Conservation (phyloP, 352 stramenopile genomes). For the Phytopythium ostracodes region DNA sequence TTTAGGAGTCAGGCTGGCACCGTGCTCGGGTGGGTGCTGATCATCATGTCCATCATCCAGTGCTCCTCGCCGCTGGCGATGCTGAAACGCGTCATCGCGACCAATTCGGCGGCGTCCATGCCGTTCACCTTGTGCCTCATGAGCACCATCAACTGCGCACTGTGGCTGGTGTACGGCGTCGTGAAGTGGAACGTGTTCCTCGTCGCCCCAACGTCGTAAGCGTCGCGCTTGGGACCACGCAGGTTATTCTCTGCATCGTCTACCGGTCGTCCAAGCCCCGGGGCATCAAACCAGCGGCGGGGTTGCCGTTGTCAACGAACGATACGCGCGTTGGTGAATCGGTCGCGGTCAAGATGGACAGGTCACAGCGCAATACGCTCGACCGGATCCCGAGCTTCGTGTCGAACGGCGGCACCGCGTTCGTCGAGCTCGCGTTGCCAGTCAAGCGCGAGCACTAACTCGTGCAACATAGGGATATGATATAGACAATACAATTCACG, state of each 20-base stretch:
- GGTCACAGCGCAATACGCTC: background rate
- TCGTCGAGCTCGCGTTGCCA: constrained; percentile 2
- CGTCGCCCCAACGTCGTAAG: constrained; percentile 18
- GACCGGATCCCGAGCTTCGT: constrained; percentile 4
- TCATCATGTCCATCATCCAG: constrained; percentile 42
- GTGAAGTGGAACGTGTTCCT: constrained; percentile 34
- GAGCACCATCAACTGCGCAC: constrained; percentile 16
- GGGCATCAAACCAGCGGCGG: background rate
- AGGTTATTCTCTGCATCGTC: constrained; percentile 22
- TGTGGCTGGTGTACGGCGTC: constrained; percentile 25
- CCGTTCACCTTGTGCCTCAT: constrained; percentile 26
- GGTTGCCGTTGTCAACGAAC: background rate
- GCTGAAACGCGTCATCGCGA: constrained; percentile 25
- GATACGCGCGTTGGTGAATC: background rate
- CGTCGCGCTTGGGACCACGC: constrained; percentile 15
- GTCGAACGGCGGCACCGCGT: background rate
- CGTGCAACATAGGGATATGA: background rate
- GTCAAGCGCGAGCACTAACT: background rate
- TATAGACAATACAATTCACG: background rate
- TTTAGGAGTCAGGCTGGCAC: constrained; percentile 20
- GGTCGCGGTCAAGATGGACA: background rate
- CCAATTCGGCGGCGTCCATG: constrained; percentile 29
- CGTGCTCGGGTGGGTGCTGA: constrained; percentile 43
- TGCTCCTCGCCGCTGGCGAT: constrained; percentile 54
- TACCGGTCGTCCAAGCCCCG: constrained; percentile 16